Base-by-base conservation (phyloP, 345 rosid genomes). In the Gossypium raimondii region DNA sequence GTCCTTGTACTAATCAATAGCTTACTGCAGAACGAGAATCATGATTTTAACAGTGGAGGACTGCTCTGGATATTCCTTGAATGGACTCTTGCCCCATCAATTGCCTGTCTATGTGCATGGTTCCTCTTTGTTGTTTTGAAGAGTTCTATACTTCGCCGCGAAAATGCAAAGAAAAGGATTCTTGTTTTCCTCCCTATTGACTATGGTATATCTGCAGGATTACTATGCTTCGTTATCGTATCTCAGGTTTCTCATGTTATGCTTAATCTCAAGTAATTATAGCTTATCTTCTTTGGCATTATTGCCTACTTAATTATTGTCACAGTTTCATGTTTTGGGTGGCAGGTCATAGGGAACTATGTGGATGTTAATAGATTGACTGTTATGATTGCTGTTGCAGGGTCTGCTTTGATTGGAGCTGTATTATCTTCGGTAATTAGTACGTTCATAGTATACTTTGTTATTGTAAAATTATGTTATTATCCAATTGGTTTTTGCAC, bases 31-130 rank as follows among this genome's bases (percentile, higher is more conserved):
- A 76, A 67, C 48, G 79, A 62, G 11, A 76, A 76, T 74, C 79
- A 78, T 53, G 50, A 74, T 51, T 78, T 84, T 16, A 57, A 74
- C 17, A 82, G 80, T 3, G 80, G 75, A 16, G 83, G 82, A 64
- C 47, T 81, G 5, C 67, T 78, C 12, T 79, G 81, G 82, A 75
- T 79, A 25, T 44, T 75, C 38, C 74, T 79, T 18, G 82, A 81
- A 77, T 75, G 84, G 82, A 78, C 79, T 18, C 75, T 77, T 16
- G 82, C 86, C 6, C 82, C 84, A 25, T 74, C 70, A 11, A 20
- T 72, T 57, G 74, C 82, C 71, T 75, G 79, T 61, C n/a, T 72
- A 2, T 81, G 74, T 29, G 72, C 80, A 53, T 76, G 10, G 59
- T 56, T 74, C 11, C 53, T 74, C 48, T 78, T 81, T 72, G 22